A percentile compares a stretch with the other conserved stretches of the same genome.
Conservation (phyloP, 163 green algal genomes). For the Prototheca wickerhamii region DNA sequence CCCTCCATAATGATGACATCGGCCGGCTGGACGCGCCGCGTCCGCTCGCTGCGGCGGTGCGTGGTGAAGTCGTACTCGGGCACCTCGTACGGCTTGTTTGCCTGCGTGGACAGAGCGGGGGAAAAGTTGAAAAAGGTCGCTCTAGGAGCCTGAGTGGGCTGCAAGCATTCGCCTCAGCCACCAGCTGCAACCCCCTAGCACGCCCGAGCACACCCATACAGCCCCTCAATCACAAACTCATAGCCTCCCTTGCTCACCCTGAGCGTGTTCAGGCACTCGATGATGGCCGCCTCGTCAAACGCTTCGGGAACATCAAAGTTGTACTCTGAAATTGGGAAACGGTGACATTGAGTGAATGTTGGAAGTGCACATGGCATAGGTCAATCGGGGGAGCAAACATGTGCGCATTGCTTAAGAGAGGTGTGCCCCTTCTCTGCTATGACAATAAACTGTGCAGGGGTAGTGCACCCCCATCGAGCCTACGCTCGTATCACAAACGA, state of each 20-base stretch:
- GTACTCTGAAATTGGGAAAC: conserved; percentile 51
- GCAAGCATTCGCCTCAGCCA: background rate
- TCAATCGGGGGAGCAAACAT: no score
- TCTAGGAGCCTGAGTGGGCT: no score
- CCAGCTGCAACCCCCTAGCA: no score
- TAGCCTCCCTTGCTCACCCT: conserved; percentile 26
- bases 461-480: no score
- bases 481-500: no score
- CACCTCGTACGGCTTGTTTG: conserved; percentile 47
- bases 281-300: conserved; percentile 53
- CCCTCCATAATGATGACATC: conserved; percentile 95
- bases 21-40: conserved; percentile 61
- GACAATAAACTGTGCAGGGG: no score
- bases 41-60: conserved; percentile 57
- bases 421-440: no score
- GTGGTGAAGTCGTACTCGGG: conserved; percentile 89
- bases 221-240: no score
- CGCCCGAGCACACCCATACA: no score
- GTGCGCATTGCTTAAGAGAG: no score
- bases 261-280: conserved; percentile 47
- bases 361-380: background rate
- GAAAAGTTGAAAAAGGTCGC: no score
- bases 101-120: background rate
- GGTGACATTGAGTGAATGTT: background rate
- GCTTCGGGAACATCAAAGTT: conserved; percentile 90